Evolutionary conservation across 352 stramenopile genomes (phyloP).

Genomic region (Phytopythium delawarense): DNA sequence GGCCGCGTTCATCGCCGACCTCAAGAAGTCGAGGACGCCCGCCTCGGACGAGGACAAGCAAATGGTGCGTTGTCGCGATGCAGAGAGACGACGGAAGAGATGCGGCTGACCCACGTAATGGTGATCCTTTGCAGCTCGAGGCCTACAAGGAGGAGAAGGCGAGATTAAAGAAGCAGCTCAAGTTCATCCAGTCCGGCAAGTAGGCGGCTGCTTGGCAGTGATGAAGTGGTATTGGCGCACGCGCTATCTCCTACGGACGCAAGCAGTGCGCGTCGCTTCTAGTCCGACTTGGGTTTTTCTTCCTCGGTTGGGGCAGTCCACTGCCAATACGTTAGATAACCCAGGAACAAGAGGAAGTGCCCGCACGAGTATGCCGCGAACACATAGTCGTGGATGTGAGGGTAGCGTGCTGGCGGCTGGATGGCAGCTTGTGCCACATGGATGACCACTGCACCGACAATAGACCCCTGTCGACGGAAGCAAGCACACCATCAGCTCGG

Average conservation of each 20-base stretch:
- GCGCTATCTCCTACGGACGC: neutral
- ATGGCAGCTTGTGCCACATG: conserved; percentile 52
- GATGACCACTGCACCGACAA: conserved; percentile 44
- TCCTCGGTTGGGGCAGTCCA: conserved; percentile 38
- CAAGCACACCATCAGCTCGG: conserved; percentile 10
- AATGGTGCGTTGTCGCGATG: conserved; percentile 37
- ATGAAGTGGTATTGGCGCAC: neutral
- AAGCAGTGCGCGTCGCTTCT: neutral
- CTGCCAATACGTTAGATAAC: conserved; percentile 83
- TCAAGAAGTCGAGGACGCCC: conserved; percentile 51
- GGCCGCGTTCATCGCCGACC: conserved; percentile 67
- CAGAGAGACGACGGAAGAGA: neutral
- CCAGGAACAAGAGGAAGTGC: conserved; percentile 69
- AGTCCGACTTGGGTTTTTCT: conserved; percentile 37
- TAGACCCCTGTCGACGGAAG: conserved; percentile 34
- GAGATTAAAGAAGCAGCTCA: conserved; percentile 82
- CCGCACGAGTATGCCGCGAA: conserved; percentile 78
- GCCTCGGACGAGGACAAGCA: conserved; percentile 68
- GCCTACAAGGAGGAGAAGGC: conserved; percentile 86
- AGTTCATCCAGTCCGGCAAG: conserved; percentile 65
- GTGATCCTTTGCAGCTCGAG: conserved; percentile 37
- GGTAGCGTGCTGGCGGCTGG: conserved; percentile 47
- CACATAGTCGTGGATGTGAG: conserved; percentile 84
- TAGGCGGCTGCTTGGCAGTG: conserved; percentile 12
- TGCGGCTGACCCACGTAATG: neutral